Evolutionary conservation across 148 eudicot species (phyloP), one percentile per base, ranked within the genome.

Genomic region (Beta vulgaris): DNA sequence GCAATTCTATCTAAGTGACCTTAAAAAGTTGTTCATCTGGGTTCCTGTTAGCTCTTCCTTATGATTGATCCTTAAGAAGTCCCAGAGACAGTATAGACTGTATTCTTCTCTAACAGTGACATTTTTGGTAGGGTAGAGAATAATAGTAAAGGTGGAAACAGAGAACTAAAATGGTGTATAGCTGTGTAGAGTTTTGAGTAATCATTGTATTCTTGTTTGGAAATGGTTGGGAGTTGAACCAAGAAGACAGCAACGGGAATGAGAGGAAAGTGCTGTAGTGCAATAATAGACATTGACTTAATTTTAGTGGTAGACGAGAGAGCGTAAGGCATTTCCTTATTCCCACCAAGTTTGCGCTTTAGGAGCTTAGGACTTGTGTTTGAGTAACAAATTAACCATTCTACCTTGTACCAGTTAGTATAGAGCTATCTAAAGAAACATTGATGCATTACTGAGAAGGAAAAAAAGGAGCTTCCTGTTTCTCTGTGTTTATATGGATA

Each of bases 401-500:
- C 59, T 49, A 32, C 73, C 40, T 21, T 51, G 42, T 48, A 12
- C 26, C 37, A 46, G 58, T 16, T 46, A 29, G 14, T n/a, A 25
- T 16, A 11, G 53, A 54, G 4, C 15, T 39, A 19, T 26, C 19
- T 8, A 7, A 16, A 34, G 2, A 19, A 2, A 9, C 34, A 68
- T 0, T 28, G 34, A 68, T 44, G 37, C 53, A 25, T 42, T 18
- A 21, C 29, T 67, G 19, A 67, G 51, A 40, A 23, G 51, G 23
- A 11, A 12, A 28, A 25, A 29, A 28, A 18, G 21, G 26, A 46
- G 55, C 16, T 26, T 10, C 51, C 54, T 68, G n/a, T 68, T 31
- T 66, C 11, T 62, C 25, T 63, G 68, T 63, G 68, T 36, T 63
- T 68, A 2, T 69, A 31, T 44, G 36, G 37, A 44, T n/a, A 48